Percentiles rank a stretch among this genome's conserved stretches.
These are phyloP conservation scores for Yarrowia sp. DNA, from an alignment of 805 yeast species.

Conservation along the genomic window DNA sequence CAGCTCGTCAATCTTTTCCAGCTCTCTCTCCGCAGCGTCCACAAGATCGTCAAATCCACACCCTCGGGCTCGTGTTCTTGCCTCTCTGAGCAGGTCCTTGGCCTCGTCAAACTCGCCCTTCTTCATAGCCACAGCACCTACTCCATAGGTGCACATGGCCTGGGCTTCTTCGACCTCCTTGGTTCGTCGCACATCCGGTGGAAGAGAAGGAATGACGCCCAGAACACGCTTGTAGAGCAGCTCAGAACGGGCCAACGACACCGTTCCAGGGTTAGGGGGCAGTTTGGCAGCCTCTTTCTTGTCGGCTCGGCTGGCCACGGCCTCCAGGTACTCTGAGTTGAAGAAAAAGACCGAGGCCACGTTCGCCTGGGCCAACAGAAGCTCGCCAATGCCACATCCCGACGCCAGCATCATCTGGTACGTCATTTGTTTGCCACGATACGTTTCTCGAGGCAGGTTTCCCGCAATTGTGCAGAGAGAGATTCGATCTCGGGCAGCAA, in stretches of 20 bases:
- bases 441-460: slow-evolving; percentile 68
- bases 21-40: slow-evolving; percentile 69
- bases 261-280: no score
- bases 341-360: slow-evolving; percentile 72
- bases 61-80: slow-evolving; percentile 72
- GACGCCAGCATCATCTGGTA: slow-evolving; percentile 78
- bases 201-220: slow-evolving; percentile 54
- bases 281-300: no score
- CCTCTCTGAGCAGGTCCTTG: slow-evolving; percentile 66
- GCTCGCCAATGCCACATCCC: slow-evolving; percentile 68
- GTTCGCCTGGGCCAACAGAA: slow-evolving; percentile 61
- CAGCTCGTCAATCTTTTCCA: slow-evolving; percentile 44
- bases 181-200: slow-evolving; percentile 51
- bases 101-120: slow-evolving; percentile 64
- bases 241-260: slow-evolving; percentile 39
- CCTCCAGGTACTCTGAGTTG: slow-evolving; percentile 68
- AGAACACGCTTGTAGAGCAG: slow-evolving; percentile 55
- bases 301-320: no score
- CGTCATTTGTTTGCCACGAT: slow-evolving; percentile 65
- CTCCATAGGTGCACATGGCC: slow-evolving; percentile 82
- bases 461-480: slow-evolving; percentile 72
- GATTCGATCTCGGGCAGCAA: slow-evolving; percentile 76
- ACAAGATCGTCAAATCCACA: slow-evolving; percentile 69
- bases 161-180: slow-evolving; percentile 65
- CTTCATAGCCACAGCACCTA: slow-evolving; percentile 80